Base-by-base conservation (phyloP, 2,329 filamentous ascomycete genomes). In the Fusarium citri region DNA sequence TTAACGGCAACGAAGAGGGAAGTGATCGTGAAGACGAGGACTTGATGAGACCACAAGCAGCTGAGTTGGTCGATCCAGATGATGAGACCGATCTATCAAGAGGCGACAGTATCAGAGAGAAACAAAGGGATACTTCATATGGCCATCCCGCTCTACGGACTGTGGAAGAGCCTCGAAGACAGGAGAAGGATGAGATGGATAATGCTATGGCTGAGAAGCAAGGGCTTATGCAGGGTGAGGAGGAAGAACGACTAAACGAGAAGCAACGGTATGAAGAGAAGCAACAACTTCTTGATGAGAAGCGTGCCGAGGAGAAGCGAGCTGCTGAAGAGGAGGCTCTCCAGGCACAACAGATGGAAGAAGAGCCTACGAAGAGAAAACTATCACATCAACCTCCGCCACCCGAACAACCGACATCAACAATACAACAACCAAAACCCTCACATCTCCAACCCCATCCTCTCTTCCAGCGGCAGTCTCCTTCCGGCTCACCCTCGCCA, bases 1-100 rank as follows among this genome's bases (percentile, higher is more conserved):
- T 98, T 22, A 98, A 98, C 78, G 91, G 88, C 53, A 91, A 91
- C 37, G 78, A 78, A n/a, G 77, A 77, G 15, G 76, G 76, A 23
- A 75, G 74, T 15, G 63, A 73, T 11, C 75, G 74, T 8, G 76
- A 78, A 18, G 76, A 78, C 20, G 78, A 77, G 23, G 45, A 68
- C 18, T 57, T 68, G 3, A 69, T 76, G 51, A 59, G 74, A 54
- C 75, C 79, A 30, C 79, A 79, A 37, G 68, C 65, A 34, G 83
- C 80, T 20, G 80, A 83, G 49, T 63, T 86, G 7, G 78, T 84
- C 4, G 81, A 86, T 50, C 79, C 83, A 1, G 79, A 78, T 16
- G 72, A 72, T 49, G 76, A 77, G 53, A 67, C 71, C 47, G 55
- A 72, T 26, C 30, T 61, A 10, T 69, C 71, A 2, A 48, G 60